A percentile compares a stretch with the other conserved stretches of the same genome.
Conservation (phyloP, 192 early-diverging fungal genomes). For the Linnemannia zychae region DNA sequence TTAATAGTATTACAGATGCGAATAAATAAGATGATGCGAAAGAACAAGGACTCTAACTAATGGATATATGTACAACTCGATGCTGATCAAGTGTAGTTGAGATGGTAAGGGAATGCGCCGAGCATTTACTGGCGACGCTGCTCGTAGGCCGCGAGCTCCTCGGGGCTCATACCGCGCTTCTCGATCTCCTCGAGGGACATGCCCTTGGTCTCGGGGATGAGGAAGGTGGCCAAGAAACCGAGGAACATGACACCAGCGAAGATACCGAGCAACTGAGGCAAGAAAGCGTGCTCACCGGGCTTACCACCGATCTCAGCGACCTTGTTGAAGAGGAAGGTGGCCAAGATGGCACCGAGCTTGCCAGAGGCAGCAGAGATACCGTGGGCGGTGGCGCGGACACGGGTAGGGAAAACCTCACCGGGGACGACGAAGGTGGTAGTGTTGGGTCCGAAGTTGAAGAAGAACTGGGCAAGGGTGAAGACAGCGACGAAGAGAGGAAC, state of each 20-base stretch:
- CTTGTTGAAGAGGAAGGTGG: constrained; percentile 71
- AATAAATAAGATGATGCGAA: neutral
- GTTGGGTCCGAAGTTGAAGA: constrained; percentile 90
- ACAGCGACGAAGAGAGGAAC: constrained; percentile 67
- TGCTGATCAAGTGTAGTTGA: neutral
- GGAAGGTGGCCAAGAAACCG: constrained; percentile 71
- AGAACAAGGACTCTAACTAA: constrained; percentile 4
- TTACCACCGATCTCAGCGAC: constrained; percentile 61
- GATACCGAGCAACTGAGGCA: constrained; percentile 66
- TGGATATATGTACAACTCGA: constrained; percentile 33
- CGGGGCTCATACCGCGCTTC: constrained; percentile 34
- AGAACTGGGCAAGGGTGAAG: constrained; percentile 69
- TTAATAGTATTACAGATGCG: constrained; percentile 21
- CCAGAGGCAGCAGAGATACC: constrained; percentile 85
- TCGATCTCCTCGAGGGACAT: constrained; percentile 79
- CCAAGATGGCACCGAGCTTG: constrained; percentile 82
- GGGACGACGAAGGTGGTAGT: constrained; percentile 85
- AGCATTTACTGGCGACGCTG: neutral
- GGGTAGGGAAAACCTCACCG: constrained; percentile 81
- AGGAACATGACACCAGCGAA: constrained; percentile 68
- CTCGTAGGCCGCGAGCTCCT: neutral
- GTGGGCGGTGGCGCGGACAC: constrained; percentile 81
- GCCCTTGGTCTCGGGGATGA: constrained; percentile 83
- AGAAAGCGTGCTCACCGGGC: constrained; percentile 62
- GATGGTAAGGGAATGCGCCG: neutral